Conservation (phyloP, 176 grass and related monocot genomes). For the Bolboschoenus planiculmis region DNA sequence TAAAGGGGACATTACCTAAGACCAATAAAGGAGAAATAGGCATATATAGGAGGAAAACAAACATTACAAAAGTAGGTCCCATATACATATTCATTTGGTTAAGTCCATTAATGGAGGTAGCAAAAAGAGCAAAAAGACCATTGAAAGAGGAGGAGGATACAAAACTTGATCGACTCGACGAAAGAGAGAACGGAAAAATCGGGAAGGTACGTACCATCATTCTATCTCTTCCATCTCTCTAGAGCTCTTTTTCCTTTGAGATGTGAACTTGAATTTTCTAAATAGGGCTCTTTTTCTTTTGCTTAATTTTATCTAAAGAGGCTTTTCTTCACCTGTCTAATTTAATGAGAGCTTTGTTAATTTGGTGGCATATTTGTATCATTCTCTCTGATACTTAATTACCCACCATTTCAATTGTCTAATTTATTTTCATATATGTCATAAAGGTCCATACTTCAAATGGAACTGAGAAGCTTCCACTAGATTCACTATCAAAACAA, state of each 20-base stretch:
- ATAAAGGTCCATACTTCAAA: conserved; percentile 27
- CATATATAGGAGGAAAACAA: neutral
- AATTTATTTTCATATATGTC: conserved; percentile 10
- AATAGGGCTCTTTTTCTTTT: conserved; percentile 1
- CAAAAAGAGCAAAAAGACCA: conserved; percentile 10
- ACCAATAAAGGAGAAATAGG: conserved; percentile 4
- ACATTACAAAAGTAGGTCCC: conserved; percentile 10
- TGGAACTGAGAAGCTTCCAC: conserved; percentile 25
- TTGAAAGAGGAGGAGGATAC: conserved; percentile 25
- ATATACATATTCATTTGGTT: neutral
- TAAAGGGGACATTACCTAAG: conserved; percentile 15
- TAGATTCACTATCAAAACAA: conserved; percentile 23
- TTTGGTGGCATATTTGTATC: neutral
- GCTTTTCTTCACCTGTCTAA: neutral
- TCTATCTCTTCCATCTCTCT: neutral
- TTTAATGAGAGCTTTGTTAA: neutral
- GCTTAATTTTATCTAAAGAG: neutral
- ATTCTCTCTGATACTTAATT: neutral
- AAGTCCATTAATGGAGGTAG: conserved; percentile 22
- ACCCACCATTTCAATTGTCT: conserved; percentile 5
- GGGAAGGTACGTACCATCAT: conserved; percentile 19
- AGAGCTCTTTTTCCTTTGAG: neutral
- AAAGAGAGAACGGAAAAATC: conserved; percentile 29
- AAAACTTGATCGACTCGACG: conserved; percentile 23
- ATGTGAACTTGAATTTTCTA: no score